phyloP scores from a whole-genome alignment of 306 rosid genomes.

The Vicia villosa region DNA sequence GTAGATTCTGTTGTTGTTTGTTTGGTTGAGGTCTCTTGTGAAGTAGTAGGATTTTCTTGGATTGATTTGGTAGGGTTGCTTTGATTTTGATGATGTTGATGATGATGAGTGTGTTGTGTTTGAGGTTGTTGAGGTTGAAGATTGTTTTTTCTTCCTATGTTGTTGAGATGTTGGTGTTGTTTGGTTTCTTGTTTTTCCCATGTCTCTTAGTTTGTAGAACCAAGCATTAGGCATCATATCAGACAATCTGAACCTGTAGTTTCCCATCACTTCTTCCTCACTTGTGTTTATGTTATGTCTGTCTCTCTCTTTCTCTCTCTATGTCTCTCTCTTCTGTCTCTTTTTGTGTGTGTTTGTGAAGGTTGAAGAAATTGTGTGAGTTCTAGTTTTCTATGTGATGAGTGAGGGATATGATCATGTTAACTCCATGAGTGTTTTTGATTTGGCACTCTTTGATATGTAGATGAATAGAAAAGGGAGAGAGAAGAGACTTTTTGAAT shows the following conservation, averaged over 20 bases:
- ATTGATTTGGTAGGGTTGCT: slow-evolving; percentile 44
- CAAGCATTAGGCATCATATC: slow-evolving; percentile 92
- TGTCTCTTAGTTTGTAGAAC: slow-evolving; percentile 83
- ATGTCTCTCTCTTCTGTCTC: neutral
- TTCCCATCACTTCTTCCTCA: slow-evolving; percentile 57
- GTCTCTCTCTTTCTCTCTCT: neutral
- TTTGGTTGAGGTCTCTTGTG: slow-evolving; percentile 59
- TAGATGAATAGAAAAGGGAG: slow-evolving; percentile 36
- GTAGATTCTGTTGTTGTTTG: slow-evolving; percentile 32
- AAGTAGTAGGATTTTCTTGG: slow-evolving; percentile 87
- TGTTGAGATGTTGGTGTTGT: slow-evolving; percentile 3
- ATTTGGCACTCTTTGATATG: slow-evolving; percentile 29
- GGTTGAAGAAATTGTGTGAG: neutral
- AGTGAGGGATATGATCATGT: slow-evolving; percentile 31
- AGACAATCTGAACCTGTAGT: slow-evolving; percentile 70
- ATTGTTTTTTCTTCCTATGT: slow-evolving; percentile 50
- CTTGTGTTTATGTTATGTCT: neutral
- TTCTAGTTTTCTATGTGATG: slow-evolving; percentile 28
- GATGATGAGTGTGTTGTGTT: slow-evolving; percentile 28
- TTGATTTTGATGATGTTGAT: slow-evolving; percentile 40
- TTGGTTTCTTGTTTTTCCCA: slow-evolving; percentile 58
- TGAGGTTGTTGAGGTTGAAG: slow-evolving; percentile 38
- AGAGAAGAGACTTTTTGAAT: slow-evolving; percentile 40
- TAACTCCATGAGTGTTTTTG: slow-evolving; percentile 22
- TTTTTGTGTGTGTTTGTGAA: neutral